A percentile compares a stretch with the other conserved stretches of the same genome.
Evolutionary conservation across 352 stramenopile species (phyloP).

Genomic region (Globisporangium cylindrosporum): DNA sequence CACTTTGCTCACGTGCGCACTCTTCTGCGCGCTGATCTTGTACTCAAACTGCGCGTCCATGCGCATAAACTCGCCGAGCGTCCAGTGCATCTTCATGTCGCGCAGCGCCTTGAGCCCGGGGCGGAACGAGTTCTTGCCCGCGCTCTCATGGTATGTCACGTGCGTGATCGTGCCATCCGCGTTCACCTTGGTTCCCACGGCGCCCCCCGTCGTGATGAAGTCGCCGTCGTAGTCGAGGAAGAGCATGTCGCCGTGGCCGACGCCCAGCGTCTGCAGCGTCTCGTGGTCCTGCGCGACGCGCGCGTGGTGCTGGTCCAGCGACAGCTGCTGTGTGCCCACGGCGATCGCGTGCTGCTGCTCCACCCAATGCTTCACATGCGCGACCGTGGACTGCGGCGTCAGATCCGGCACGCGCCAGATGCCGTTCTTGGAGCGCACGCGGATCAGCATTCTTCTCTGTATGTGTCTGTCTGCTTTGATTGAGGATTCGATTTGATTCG

Average conservation of each 20-base stretch:
- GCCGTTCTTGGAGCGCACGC: conserved; percentile 86
- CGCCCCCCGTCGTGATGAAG: conserved; percentile 41
- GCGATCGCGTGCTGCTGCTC: conserved; percentile 67
- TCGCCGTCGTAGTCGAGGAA: conserved; percentile 79
- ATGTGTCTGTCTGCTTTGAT: neutral
- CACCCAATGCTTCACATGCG: conserved; percentile 76
- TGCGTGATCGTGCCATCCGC: conserved; percentile 79
- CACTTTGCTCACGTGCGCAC: conserved; percentile 75
- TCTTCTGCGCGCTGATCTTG: conserved; percentile 95
- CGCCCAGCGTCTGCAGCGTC: conserved; percentile 54
- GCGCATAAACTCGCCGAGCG: conserved; percentile 95
- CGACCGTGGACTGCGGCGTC: conserved; percentile 56
- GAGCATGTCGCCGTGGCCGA: conserved; percentile 80
- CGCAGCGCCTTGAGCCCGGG: conserved; percentile 94
- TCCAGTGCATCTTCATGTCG: conserved; percentile 99
- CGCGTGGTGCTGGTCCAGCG: conserved; percentile 48
- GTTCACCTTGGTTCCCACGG: conserved; percentile 68
- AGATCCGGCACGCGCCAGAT: conserved; percentile 82
- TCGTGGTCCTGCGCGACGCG: conserved; percentile 37
- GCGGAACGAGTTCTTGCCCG: conserved; percentile 89
- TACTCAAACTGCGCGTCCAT: conserved; percentile 98
- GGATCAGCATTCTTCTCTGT: conserved; percentile 55
- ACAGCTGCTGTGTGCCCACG: conserved; percentile 43
- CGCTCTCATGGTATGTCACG: conserved; percentile 70
- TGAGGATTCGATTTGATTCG: neutral